Conservation (phyloP, 768 basidiomycete species). For the Tulasnella sp. region DNA sequence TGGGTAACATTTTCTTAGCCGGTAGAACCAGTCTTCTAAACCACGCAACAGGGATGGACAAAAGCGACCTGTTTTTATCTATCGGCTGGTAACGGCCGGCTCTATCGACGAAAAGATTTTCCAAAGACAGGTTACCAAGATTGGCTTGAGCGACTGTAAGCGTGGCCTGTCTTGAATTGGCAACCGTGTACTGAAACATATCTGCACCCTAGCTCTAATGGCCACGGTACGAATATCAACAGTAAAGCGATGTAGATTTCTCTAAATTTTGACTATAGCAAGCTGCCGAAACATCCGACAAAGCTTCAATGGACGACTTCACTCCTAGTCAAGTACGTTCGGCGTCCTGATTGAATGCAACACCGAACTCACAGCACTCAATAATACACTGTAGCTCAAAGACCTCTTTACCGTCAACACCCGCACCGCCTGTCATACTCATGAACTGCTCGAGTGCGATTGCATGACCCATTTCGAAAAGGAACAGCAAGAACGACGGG, state of each 20-base stretch:
- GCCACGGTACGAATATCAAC: background rate
- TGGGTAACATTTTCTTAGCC: constrained; percentile 34
- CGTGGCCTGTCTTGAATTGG: constrained; percentile 32
- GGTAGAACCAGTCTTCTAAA: background rate
- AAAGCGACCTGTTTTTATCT: constrained; percentile 84
- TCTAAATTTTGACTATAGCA: constrained; percentile 15
- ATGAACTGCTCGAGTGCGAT: constrained; percentile 80
- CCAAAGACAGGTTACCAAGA: constrained; percentile 91
- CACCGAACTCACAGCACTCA: background rate
- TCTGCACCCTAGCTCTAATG: background rate
- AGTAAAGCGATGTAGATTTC: constrained; percentile 60
- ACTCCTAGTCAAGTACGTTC: constrained; percentile 71
- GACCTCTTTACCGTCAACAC: constrained; percentile 88
- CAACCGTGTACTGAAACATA: constrained; percentile 16
- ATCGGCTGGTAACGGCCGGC: constrained; percentile 78
- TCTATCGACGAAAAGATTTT: constrained; percentile 95
- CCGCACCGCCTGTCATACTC: constrained; percentile 80
- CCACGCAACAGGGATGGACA: constrained; percentile 74
- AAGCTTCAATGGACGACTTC: constrained; percentile 72
- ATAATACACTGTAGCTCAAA: constrained; percentile 53
- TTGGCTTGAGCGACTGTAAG: constrained; percentile 82
- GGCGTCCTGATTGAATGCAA: constrained; percentile 23
- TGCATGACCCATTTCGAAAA: constrained; percentile 41
- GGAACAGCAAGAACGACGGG: constrained; percentile 28
- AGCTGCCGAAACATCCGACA: constrained; percentile 26